A percentile compares a stretch with the other conserved stretches of the same genome.
phyloP scores from a whole-genome alignment of 208 protist species.

The Crithidia mellificae region DNA sequence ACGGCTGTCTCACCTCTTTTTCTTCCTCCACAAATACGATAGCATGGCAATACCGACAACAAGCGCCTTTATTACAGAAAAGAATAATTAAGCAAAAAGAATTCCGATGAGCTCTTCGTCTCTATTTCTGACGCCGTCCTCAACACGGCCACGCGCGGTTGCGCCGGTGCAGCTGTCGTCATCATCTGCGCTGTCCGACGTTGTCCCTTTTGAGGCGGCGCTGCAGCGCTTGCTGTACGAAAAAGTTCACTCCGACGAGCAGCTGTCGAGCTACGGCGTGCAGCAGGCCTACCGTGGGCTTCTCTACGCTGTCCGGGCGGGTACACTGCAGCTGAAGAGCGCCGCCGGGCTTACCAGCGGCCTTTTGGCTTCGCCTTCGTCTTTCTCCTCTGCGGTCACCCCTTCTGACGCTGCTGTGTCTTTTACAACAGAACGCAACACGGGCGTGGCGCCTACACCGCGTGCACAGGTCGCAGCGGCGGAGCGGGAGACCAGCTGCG shows the following conservation, averaged over 20 bases:
- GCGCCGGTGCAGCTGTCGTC: conserved; percentile 10
- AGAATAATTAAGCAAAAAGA: background rate
- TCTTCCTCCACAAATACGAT: too few relatives aligned
- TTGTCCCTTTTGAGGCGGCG: conserved; percentile 57
- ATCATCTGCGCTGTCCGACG: conserved; percentile 33
- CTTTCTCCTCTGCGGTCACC: too few relatives aligned
- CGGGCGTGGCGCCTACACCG: too few relatives aligned
- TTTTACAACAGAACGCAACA: too few relatives aligned
- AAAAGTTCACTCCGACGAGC: conserved; percentile 55
- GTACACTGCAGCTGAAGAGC: conserved; percentile 5
- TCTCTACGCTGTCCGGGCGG: conserved; percentile 43
- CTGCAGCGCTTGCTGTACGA: conserved; percentile 63
- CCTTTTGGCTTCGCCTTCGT: too few relatives aligned
- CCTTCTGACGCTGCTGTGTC: too few relatives aligned
- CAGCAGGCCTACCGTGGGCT: conserved; percentile 72
- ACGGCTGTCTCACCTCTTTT: too few relatives aligned
- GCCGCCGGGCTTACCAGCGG: too few relatives aligned
- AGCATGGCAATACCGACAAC: too few relatives aligned
- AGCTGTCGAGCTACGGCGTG: conserved; percentile 69
- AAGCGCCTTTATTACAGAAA: too few relatives aligned
- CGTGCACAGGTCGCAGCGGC: background rate
- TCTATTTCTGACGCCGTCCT: conserved; percentile 8
- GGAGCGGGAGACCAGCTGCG: background rate
- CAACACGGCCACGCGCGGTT: background rate
- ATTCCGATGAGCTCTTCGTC: conserved; percentile 1